phyloP scores from a whole-genome alignment of 345 rosid species.

The Eucalyptus erythrocorys region DNA sequence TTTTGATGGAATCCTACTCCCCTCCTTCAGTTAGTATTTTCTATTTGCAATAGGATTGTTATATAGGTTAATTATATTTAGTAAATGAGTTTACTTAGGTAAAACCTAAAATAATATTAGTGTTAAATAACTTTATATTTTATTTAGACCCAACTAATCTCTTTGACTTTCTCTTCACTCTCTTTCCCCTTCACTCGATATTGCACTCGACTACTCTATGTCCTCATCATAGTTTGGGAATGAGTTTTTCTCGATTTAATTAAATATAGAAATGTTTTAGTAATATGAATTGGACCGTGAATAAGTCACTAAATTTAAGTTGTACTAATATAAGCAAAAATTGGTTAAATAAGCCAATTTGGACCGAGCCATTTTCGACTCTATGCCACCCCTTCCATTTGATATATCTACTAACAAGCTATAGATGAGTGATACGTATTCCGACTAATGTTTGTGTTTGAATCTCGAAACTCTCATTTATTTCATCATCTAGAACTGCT shows the following conservation, averaged over 20 bases:
- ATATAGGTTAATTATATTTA: not conserved
- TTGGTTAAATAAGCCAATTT: no score
- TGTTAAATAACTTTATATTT: no score
- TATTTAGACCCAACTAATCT: no score
- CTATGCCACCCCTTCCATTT: fast-evolving
- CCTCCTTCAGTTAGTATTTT: no score
- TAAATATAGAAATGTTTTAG: fast-evolving
- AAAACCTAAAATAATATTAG: not conserved
- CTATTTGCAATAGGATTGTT: not conserved
- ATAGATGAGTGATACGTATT: not conserved
- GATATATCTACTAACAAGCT: fast-evolving
- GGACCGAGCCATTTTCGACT: no score
- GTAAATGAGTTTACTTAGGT: not conserved
- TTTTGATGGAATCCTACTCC: no score
- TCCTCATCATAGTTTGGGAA: no score
- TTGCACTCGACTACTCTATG: no score
- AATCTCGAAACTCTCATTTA: not conserved
- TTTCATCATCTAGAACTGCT: not conserved
- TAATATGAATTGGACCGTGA: not conserved
- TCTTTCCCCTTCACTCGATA: not conserved
- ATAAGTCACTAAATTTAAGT: no score
- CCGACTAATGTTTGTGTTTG: not conserved
- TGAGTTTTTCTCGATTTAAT: not conserved
- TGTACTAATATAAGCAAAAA: fast-evolving
- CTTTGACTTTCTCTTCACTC: not conserved